Evolutionary conservation across 306 rosid genomes (phyloP).

Genomic region (Hippophae rhamnoides): DNA sequence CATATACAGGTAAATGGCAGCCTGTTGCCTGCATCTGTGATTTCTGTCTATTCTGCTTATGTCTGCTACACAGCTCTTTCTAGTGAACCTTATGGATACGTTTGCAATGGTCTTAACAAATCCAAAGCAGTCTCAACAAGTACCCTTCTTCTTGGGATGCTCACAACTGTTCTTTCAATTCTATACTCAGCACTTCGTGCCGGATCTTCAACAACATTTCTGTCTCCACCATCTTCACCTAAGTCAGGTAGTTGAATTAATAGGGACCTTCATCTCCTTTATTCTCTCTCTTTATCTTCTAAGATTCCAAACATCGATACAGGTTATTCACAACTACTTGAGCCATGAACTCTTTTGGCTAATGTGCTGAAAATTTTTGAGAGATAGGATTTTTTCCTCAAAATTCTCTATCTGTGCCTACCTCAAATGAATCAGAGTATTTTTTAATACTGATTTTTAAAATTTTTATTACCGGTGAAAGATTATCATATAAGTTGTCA

Average conservation of each 20-base stretch:
- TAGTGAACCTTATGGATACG: constrained; percentile 74
- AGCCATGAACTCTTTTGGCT: not conserved
- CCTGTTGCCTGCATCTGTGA: constrained; percentile 91
- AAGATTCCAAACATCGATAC: not conserved
- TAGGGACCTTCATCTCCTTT: not conserved
- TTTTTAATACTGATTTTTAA: not conserved
- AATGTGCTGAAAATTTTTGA: not conserved
- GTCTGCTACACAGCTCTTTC: constrained; percentile 87
- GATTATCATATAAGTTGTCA: not conserved
- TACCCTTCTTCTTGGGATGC: constrained; percentile 83
- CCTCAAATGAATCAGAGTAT: too few relatives aligned
- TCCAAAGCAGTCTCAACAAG: constrained; percentile 56
- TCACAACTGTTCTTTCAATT: constrained; percentile 78
- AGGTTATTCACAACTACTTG: not conserved
- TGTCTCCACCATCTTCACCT: constrained; percentile 88
- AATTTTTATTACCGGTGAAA: not conserved
- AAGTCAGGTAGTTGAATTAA: constrained; percentile 39
- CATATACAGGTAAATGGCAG: constrained; percentile 81
- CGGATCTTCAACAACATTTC: constrained; percentile 82
- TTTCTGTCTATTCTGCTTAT: constrained; percentile 80
- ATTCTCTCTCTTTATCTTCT: not conserved
- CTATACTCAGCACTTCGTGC: constrained; percentile 92
- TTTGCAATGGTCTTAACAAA: constrained; percentile 78
- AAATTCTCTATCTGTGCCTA: too few relatives aligned
- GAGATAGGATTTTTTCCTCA: not conserved